phyloP scores from a whole-genome alignment of 805 yeast species.

The Ascoidea tarda region DNA sequence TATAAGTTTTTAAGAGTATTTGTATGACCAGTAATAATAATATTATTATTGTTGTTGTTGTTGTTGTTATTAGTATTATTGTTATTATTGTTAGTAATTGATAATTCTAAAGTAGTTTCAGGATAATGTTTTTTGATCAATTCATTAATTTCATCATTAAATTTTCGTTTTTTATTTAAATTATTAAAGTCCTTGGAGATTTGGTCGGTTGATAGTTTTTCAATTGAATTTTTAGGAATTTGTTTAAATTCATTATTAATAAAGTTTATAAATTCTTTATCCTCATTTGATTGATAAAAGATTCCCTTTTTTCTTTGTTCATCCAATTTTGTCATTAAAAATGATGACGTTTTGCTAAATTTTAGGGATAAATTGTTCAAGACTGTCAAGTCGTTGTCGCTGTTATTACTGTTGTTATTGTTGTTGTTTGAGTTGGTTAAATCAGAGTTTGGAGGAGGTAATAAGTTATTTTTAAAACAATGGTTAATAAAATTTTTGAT shows the following conservation, averaged over 20 bases:
- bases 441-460: background rate
- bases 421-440: too few species aligned
- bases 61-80: too few species aligned
- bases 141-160: background rate
- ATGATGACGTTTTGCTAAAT: too few species aligned
- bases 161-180: background rate
- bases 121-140: background rate
- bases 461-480: slow-evolving; percentile 3
- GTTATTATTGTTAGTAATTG: background rate
- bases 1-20: slow-evolving; percentile 50
- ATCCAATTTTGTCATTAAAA: slow-evolving; percentile 11
- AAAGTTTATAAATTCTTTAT: background rate
- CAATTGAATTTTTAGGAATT: too few species aligned
- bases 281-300: background rate
- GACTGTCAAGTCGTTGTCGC: background rate
- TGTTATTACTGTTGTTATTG: too few species aligned
- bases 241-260: too few species aligned
- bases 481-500: slow-evolving; percentile 25
- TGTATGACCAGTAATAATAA: slow-evolving; percentile 14
- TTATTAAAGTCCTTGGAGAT: background rate
- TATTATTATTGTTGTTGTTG: too few species aligned
- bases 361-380: background rate
- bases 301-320: slow-evolving; percentile 15
- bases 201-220: background rate
- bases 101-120: background rate